Percentiles rank a stretch among this genome's conserved stretches.
Conservation (phyloP, 1,284 basidiomycete species). For the Termitomyces sp. region DNA sequence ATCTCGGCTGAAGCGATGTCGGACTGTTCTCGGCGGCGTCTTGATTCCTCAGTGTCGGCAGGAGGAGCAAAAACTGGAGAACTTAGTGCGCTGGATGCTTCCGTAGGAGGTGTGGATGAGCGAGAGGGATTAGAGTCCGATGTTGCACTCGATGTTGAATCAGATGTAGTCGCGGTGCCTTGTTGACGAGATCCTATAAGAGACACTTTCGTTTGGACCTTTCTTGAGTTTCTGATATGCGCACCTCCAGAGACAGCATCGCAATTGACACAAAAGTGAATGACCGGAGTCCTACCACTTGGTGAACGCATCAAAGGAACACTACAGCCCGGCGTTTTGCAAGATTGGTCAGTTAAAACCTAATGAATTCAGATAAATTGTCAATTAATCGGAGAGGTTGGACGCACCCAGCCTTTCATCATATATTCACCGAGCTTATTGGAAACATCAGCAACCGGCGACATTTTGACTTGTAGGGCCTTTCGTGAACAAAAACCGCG, state of each 20-base stretch:
- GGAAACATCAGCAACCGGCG: slow-evolving; percentile 51
- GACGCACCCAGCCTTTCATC: slow-evolving; percentile 70
- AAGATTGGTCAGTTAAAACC: slow-evolving; percentile 64
- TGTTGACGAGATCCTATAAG: slow-evolving; percentile 8
- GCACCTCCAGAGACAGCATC: slow-evolving; percentile 34
- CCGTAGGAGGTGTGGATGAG: slow-evolving; percentile 70
- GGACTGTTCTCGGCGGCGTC: slow-evolving; percentile 70
- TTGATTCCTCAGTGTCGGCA: slow-evolving; percentile 56
- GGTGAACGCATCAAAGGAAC: slow-evolving; percentile 70
- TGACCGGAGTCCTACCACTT: slow-evolving; percentile 37
- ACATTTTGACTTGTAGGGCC: slow-evolving; percentile 31
- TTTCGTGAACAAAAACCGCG: neutral
- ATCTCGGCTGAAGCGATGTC: slow-evolving; percentile 75
- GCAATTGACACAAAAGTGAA: slow-evolving; percentile 61
- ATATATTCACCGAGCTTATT: slow-evolving; percentile 62
- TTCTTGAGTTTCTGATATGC: slow-evolving; percentile 4
- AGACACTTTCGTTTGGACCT: neutral
- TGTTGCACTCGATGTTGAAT: slow-evolving; percentile 39
- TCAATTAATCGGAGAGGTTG: neutral
- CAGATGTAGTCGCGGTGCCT: slow-evolving; percentile 7
- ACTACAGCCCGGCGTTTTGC: slow-evolving; percentile 49
- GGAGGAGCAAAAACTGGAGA: slow-evolving; percentile 59
- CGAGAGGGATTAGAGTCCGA: slow-evolving; percentile 49
- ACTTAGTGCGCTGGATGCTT: slow-evolving; percentile 53
- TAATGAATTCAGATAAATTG: slow-evolving; percentile 23